Base-by-base conservation (phyloP, 225 moss, liverwort and hornwort genomes). In the Climacium dendroides region DNA sequence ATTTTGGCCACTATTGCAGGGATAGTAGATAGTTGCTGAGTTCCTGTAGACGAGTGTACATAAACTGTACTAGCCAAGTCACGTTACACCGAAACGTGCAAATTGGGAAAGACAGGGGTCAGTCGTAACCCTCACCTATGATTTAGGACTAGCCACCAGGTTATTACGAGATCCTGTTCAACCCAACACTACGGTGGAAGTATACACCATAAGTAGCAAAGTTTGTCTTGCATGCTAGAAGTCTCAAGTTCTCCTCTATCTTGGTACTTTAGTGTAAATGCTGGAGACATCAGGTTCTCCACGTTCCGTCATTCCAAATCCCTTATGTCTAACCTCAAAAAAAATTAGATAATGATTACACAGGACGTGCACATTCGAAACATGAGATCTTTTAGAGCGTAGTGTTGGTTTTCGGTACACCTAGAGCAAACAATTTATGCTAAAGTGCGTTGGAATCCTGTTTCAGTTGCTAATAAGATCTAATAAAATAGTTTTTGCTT, bases 301-400 rank as follows among this genome's bases (percentile, higher is more conserved):
- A n/a, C 25, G 10, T 54, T 35, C 6, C 23, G 35, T 55, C n/a
- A 55, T 37, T 54, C 16, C 25, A 37, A 54, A 54, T 25, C 0
- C 6, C 6, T 25, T 2, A 1, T 1, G 9, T 5, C 6, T 10
- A 15, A n/a, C 15, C n/a, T 54, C n/a, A 25, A 9, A 1, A 25
- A 6, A 15, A 53, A 7, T 1, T 37, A 77, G 16, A 10, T n/a
- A 25, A 25, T 16, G 16, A 25, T 24, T 15, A n/a, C 10, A 15
- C 4, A 35, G 10, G 15, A 54, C 6, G 9, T 15, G 15, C n/a
- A 25, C 10, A 54, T 3, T 37, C 3, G 6, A 7, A 55, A 26
- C 55, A 53, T 24, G 76, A 35, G 9, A 22, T 35, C 9, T 23
- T 35, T 35, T 35, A 53, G 15, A 23, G 4, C 15, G 0, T 47